Conservation (phyloP, 768 basidiomycete genomes). For the Boletus eberwhitei region DNA sequence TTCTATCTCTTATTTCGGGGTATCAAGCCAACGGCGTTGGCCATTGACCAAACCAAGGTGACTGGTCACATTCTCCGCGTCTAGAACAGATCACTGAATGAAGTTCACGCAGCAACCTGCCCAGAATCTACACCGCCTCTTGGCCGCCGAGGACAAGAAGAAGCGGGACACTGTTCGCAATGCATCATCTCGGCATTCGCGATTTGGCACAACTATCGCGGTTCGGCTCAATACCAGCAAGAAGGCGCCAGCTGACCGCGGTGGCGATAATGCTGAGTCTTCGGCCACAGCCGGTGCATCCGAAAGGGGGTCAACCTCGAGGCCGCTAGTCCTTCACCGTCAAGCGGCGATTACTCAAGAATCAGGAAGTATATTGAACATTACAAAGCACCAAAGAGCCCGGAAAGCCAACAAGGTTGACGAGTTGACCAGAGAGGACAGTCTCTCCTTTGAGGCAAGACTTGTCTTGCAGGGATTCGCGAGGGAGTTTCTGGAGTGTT, state of each 20-base stretch:
- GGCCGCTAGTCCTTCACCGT: conserved; percentile 76
- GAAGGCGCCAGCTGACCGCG: conserved; percentile 24
- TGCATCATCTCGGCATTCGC: conserved; percentile 79
- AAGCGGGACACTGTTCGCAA: conserved; percentile 54
- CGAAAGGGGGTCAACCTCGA: conserved; percentile 34
- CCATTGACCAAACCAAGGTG: conserved; percentile 65
- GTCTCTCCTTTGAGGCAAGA: conserved; percentile 62
- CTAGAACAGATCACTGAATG: conserved; percentile 8
- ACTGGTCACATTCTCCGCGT: conserved; percentile 1
- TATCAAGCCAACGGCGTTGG: conserved; percentile 58
- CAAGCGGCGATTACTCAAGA: conserved; percentile 75
- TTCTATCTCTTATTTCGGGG: conserved; percentile 88
- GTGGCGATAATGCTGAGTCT: conserved; percentile 24
- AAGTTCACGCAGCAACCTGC: conserved; percentile 53
- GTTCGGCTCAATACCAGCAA: conserved; percentile 68
- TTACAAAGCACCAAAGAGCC: conserved; percentile 56
- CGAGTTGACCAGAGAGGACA: conserved; percentile 66
- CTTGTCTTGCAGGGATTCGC: conserved; percentile 66
- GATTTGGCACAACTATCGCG: conserved; percentile 93
- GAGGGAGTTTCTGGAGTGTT: conserved; percentile 69
- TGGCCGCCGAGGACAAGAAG: conserved; percentile 70
- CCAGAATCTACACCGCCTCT: conserved; percentile 67
- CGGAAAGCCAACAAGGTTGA: conserved; percentile 63
- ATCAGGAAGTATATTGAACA: conserved; percentile 67
- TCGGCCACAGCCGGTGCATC: conserved; percentile 19